Base-by-base conservation (phyloP, 352 stramenopile species). In the Pythium angustatum region DNA sequence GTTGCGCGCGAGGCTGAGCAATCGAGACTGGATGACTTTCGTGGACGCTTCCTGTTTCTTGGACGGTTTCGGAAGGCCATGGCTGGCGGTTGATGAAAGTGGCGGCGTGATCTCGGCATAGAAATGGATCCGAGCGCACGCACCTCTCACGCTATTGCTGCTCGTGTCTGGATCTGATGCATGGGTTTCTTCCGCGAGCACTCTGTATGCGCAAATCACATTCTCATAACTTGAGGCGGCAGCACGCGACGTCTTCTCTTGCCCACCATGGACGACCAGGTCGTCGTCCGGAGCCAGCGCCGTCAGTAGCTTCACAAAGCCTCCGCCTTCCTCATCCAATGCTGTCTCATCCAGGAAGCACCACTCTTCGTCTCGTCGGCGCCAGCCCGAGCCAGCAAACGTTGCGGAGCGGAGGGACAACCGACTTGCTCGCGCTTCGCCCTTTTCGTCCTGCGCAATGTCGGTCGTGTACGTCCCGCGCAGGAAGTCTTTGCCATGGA, bases 261-360 rank as follows among this genome's bases (percentile, higher is more conserved):
- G 40, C 19, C 40, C 40, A 45, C 12, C 40, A 10, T 45, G 17
- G 17, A n/a, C 17, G 7, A 43, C 14, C 36, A 61, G 7, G 12
- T 62, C 26, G 24, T 66, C 49, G n/a, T 66, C 21, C 9, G 36
- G 27, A 9, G 33, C 19, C 2, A 71, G 48, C 24, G 63, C 54
- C 4, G 57, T 62, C 21, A 58, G 50, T 14, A 56, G 38, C 31
- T 71, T 65, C 24, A 66, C 48, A 40, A 66, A 71, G 27, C 28
- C 19, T 11, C 58, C 8, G 24, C 30, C 22, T 0, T 44, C 5
- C 8, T 22, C 2, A 21, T 63, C 34, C 4, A 30, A 45, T n/a
- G 34, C 24, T 1, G 34, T 51, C 5, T 50, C 30, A 28, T 72
- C 64, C 14, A 72, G 26, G 26, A 45, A 72, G 40, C 64, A 67